These are phyloP conservation scores for Dioscorea cayenensis DNA, from an alignment of 116 monocot genomes.

Conservation along the genomic window DNA sequence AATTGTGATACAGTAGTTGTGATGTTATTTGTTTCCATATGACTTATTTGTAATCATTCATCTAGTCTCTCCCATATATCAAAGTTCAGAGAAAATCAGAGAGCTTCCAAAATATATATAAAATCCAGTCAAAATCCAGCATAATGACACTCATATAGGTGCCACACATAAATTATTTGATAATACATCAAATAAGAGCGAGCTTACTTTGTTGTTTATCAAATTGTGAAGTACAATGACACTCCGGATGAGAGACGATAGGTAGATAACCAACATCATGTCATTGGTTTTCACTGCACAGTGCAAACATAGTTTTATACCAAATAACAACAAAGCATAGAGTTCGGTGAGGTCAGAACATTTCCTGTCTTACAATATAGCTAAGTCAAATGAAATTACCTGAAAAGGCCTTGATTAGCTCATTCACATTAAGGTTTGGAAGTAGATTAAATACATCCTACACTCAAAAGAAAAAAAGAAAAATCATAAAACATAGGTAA, in stretches of 20 bases:
- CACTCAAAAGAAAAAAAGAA: slow-evolving; percentile 1
- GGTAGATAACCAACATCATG: slow-evolving; percentile 99
- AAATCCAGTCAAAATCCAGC: too few species aligned
- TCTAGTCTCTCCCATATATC: too few species aligned
- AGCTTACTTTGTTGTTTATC: slow-evolving; percentile 89
- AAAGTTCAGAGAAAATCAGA: too few species aligned
- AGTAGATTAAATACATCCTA: slow-evolving; percentile 99
- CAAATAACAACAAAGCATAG: neutral
- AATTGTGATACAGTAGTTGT: too few species aligned
- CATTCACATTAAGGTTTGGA: slow-evolving; percentile 91
- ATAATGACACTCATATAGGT: too few species aligned
- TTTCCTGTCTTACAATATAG: neutral
- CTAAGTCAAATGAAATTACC: slow-evolving; percentile 29
- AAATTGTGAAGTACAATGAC: slow-evolving; percentile 97
- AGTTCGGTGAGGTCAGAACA: neutral
- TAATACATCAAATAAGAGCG: neutral
- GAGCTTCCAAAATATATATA: too few species aligned
- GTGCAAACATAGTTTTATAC: neutral
- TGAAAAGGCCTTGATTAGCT: slow-evolving; percentile 93
- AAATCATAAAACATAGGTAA: neutral
- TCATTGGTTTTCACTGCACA: slow-evolving; percentile 98
- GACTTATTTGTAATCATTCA: too few species aligned
- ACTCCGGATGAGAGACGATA: slow-evolving; percentile 95
- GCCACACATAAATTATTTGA: too few species aligned
- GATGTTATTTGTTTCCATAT: too few species aligned